phyloP scores from a whole-genome alignment of 2,329 filamentous ascomycete species.

The Parafenestella ontariensis region DNA sequence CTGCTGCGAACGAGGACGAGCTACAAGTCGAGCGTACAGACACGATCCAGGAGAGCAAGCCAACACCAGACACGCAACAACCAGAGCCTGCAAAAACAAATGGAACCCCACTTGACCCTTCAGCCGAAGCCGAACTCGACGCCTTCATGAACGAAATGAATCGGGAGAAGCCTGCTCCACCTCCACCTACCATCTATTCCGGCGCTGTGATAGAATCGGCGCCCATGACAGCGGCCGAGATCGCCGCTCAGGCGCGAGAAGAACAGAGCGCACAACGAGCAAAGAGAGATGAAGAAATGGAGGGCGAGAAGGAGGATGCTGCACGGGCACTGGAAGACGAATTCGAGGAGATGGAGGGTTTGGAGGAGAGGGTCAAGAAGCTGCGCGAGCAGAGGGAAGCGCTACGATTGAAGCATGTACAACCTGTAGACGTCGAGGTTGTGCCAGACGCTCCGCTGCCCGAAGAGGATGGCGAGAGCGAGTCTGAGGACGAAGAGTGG shows the following conservation, averaged over 20 bases:
- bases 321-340: slow-evolving; percentile 55
- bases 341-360: slow-evolving; percentile 58
- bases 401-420: slow-evolving; percentile 39
- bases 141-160: slow-evolving; percentile 63
- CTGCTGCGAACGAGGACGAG: slow-evolving; percentile 18
- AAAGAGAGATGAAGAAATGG: slow-evolving; percentile 53
- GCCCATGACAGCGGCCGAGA: slow-evolving; percentile 55
- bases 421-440: slow-evolving; percentile 12
- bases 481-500: slow-evolving; percentile 51
- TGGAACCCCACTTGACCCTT: slow-evolving; percentile 20
- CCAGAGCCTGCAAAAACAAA: slow-evolving; percentile 12
- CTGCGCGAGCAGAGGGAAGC: slow-evolving; percentile 56
- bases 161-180: slow-evolving; percentile 79
- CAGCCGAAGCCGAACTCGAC: slow-evolving; percentile 60
- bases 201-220: slow-evolving; percentile 55
- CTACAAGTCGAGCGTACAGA: not conserved
- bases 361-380: slow-evolving; percentile 55
- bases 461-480: slow-evolving; percentile 41
- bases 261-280: slow-evolving; percentile 53
- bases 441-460: slow-evolving; percentile 9
- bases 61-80: slow-evolving; percentile 7
- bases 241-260: slow-evolving; percentile 55
- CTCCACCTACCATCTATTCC: slow-evolving; percentile 70
- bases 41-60: slow-evolving; percentile 3
- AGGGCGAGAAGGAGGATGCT: slow-evolving; percentile 58